Base-by-base conservation (phyloP, 2,329 filamentous ascomycete species). In the Lecanicillium sp. region DNA sequence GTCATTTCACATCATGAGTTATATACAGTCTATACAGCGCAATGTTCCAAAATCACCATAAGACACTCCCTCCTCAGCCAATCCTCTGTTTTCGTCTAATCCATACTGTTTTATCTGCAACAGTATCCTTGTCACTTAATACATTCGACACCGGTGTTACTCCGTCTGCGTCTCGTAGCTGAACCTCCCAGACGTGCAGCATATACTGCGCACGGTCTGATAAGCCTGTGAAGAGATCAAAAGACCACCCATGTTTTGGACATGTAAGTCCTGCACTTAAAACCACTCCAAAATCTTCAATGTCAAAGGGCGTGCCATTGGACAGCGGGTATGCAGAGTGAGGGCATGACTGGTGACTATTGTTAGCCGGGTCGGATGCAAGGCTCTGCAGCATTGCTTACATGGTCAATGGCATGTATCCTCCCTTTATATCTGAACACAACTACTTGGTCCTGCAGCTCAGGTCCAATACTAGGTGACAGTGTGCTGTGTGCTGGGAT, bases 161-260 rank as follows among this genome's bases (percentile, higher is more conserved):
- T 7, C 36, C 40, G 5, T 33, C 25, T n/a, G 11, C n/a, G 12
- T 49, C 50, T 3, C 76, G 64, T 9, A 79, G 37, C 43, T 84
- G 66, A 0, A 81, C 69, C 46, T 84, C 79, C 78, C 79, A 84
- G 0, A 80, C 58, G 17, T 69, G 69, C 9, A 85, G 60, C 43
- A 62, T 71, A 50, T 85, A 85, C 33, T 59, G 72, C 1, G 72
- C 79, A 0, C 79, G 69, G 52, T 85, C 81, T 1, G 68, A 69
- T 48, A 64, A 64, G 0, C 81, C 81, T 0, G 79, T 74, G 37
- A 77, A 73, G 3, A 85, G 49, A 51, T 86, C 81, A 55, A 85
- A 86, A 0, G 78, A 80, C 81, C 81, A 86, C 4, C 67, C 74
- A 44, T 85, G 81, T 45, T 83, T 83, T 0, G 80, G 78, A 53